A percentile compares a stretch with the other conserved stretches of the same genome.
phyloP scores from a whole-genome alignment of 2,329 filamentous ascomycete species.

The Fusarium sp. region DNA sequence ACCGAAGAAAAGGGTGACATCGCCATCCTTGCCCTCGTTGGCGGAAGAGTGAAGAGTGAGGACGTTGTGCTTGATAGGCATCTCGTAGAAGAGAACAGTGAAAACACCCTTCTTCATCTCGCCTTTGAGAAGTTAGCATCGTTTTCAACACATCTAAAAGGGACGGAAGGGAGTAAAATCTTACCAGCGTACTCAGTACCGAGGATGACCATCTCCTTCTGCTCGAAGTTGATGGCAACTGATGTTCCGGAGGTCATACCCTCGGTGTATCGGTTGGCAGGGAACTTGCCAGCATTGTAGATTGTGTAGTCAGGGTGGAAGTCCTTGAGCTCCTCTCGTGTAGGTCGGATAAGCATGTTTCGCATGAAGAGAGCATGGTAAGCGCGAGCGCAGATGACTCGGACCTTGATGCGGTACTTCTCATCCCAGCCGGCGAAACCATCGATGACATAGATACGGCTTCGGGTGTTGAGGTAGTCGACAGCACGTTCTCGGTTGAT shows the following conservation, averaged over 20 bases:
- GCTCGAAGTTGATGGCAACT: constrained; percentile 97
- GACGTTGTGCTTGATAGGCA: constrained; percentile 99
- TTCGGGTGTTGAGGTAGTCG: constrained; percentile 98
- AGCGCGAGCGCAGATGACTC: constrained; percentile 97
- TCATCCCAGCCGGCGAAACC: constrained; percentile 98
- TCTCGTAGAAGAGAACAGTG: constrained; percentile 99
- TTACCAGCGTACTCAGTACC: constrained; percentile 95
- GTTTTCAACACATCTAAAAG: not conserved
- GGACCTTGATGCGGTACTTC: constrained; percentile 96
- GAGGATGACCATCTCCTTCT: constrained; percentile 99
- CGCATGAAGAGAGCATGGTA: constrained; percentile 99
- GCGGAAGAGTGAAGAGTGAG: constrained; percentile 98
- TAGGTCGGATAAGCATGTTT: constrained; percentile 99
- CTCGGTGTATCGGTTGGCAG: constrained; percentile 96
- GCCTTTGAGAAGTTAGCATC: not conserved
- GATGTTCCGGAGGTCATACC: constrained; percentile 99
- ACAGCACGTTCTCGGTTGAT: constrained; percentile 99
- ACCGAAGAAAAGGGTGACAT: constrained; percentile 99
- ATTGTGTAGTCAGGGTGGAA: constrained; percentile 99
- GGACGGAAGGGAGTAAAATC: constrained; percentile 3
- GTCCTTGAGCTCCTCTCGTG: constrained; percentile 89
- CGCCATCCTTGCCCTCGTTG: constrained; percentile 93
- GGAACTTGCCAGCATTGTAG: constrained; percentile 99
- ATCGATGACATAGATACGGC: constrained; percentile 98
- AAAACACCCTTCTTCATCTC: constrained; percentile 92